Evolutionary conservation across 2,329 filamentous ascomycete genomes (phyloP).

Genomic region (Ophiocordyceps robertsii): DNA sequence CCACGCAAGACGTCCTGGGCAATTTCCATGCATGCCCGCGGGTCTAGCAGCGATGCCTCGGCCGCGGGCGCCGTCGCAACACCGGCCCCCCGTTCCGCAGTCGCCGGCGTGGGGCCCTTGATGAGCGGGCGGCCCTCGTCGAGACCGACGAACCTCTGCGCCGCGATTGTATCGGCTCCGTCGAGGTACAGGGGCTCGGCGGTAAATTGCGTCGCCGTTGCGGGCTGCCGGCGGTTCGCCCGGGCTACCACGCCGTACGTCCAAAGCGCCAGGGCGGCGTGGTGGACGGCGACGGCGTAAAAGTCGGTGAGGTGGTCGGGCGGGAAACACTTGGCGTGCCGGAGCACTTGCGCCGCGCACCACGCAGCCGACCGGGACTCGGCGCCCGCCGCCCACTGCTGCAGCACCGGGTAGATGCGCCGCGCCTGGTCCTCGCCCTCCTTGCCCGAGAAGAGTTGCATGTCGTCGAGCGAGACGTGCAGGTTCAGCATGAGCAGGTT

Average conservation of each 20-base stretch:
- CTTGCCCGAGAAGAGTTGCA: conserved; percentile 55
- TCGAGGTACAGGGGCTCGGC: conserved; percentile 39
- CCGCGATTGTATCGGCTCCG: conserved; percentile 34
- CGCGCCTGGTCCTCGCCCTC: conserved; percentile 54
- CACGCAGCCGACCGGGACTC: conserved; percentile 48
- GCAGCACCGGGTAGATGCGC: conserved; percentile 41
- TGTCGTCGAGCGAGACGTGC: conserved; percentile 49
- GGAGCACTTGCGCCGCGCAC: conserved; percentile 55
- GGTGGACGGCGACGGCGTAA: conserved; percentile 54
- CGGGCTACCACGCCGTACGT: conserved; percentile 47
- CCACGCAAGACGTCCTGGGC: conserved; percentile 40
- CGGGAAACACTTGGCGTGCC: conserved; percentile 42
- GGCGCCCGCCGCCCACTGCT: conserved; percentile 42
- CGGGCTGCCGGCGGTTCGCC: conserved; percentile 20
- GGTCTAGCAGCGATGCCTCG: conserved; percentile 36
- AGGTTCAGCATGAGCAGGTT: conserved; percentile 49
- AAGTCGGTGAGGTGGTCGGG: conserved; percentile 47
- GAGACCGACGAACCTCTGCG: conserved; percentile 43
- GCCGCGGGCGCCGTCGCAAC: conserved; percentile 3
- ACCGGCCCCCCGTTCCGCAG: too few species aligned
- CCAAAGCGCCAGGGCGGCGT: conserved; percentile 56
- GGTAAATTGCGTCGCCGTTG: conserved; percentile 15
- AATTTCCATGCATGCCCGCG: conserved; percentile 43
- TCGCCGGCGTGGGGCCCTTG: conserved; percentile 15
- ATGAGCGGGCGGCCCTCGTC: conserved; percentile 41